phyloP scores from a whole-genome alignment of 2,329 filamentous ascomycete species.

The Penicillium janthinellum region DNA sequence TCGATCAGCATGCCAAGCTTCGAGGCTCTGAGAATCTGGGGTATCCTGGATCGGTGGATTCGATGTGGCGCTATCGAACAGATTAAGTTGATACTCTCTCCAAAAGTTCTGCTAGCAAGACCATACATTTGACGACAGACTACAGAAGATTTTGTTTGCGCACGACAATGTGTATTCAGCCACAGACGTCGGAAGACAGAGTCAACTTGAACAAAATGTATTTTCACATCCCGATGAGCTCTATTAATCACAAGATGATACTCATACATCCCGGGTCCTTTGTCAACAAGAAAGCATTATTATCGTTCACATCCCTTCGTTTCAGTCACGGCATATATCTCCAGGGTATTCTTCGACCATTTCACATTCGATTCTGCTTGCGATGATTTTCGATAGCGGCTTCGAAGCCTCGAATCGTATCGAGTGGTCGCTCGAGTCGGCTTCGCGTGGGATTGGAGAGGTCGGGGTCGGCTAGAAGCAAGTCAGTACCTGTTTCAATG shows the following conservation, averaged over 20 bases:
- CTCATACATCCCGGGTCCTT: constrained; percentile 12
- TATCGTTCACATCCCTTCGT: constrained; percentile 12
- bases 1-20: constrained; percentile 3
- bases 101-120: too few relatives aligned
- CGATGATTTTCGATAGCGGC: constrained; percentile 72
- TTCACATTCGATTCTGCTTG: constrained; percentile 49
- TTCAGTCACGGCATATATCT: background rate
- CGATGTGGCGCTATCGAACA: background rate
- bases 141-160: background rate
- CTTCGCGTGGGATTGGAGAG: constrained; percentile 85
- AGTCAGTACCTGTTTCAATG: constrained; percentile 12
- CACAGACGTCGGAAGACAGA: background rate
- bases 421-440: constrained; percentile 83
- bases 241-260: constrained; percentile 5
- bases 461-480: constrained; percentile 76
- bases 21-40: background rate
- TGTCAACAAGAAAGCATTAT: constrained; percentile 11
- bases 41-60: background rate
- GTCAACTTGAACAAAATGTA: background rate
- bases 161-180: background rate
- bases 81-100: background rate
- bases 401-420: constrained; percentile 89
- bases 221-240: background rate
- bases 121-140: background rate
- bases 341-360: background rate